Percentiles rank a stretch among this genome's conserved stretches.
Evolutionary conservation across 768 basidiomycete species (phyloP).

Genomic region (Trametes meyenii): DNA sequence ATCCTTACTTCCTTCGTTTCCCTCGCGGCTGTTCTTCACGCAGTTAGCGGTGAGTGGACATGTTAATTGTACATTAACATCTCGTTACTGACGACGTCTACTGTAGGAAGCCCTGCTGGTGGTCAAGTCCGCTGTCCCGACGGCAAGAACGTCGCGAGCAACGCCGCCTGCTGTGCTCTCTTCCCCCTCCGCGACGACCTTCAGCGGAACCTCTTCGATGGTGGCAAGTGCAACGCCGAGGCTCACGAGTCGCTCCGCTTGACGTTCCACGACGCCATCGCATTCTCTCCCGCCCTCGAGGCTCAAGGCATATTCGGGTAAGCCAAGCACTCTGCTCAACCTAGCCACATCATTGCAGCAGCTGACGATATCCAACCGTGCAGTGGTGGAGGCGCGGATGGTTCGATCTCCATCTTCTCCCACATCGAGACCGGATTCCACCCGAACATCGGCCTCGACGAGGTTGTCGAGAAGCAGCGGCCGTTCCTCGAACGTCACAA

Average conservation of each 20-base stretch:
- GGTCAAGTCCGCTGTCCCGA: conserved; percentile 32
- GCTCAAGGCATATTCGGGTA: conserved; percentile 11
- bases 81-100: background rate
- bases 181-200: conserved; percentile 38
- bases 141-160: conserved; percentile 33
- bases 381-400: conserved; percentile 42
- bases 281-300: conserved; percentile 26
- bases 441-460: conserved; percentile 48
- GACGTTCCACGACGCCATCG: conserved; percentile 34
- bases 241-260: conserved; percentile 32
- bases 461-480: conserved; percentile 21
- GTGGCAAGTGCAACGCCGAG: conserved; percentile 35
- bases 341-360: background rate
- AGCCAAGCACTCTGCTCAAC: conserved; percentile 6
- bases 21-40: conserved; percentile 20
- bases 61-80: no score
- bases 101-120: conserved; percentile 3
- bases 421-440: conserved; percentile 44
- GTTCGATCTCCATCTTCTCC: conserved; percentile 48
- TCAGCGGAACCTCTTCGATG: conserved; percentile 33
- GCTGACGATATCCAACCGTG: background rate
- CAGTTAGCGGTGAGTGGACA: conserved; percentile 17
- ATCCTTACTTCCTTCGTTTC: conserved; percentile 20
- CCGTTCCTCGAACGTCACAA: conserved; percentile 16
- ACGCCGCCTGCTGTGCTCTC: conserved; percentile 37